A percentile compares a stretch with the other conserved stretches of the same genome.
Evolutionary conservation across 202 grass and related monocot species (phyloP).

Genomic region (Panicum virgatum): DNA sequence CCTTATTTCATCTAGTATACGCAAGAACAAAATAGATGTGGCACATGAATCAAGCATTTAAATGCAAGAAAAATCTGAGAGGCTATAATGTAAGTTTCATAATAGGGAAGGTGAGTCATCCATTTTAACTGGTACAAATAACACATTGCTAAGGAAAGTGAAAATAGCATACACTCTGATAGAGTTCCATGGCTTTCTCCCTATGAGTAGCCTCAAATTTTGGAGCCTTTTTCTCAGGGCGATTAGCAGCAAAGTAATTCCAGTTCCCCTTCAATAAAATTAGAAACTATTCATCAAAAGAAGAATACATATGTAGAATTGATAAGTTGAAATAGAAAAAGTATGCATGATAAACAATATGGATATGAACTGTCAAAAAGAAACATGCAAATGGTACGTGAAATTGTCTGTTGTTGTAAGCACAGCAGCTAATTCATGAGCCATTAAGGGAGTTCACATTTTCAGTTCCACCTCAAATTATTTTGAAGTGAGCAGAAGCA

Average conservation of each 20-base stretch:
- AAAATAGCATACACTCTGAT: slow-evolving; percentile 61
- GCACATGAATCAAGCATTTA: not conserved
- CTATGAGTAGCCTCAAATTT: slow-evolving; percentile 94
- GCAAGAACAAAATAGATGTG: not conserved
- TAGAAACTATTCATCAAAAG: slow-evolving; percentile 10
- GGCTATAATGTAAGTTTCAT: not conserved
- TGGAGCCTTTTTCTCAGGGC: slow-evolving; percentile 90
- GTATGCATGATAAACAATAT: not conserved
- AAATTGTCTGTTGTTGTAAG: not conserved
- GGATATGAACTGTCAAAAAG: not conserved
- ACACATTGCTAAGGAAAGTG: not conserved
- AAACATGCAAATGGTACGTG: not conserved
- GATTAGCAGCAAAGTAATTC: slow-evolving; percentile 96
- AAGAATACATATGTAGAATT: slow-evolving; percentile 22
- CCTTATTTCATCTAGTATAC: not conserved
- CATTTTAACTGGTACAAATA: not conserved
- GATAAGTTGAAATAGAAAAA: not conserved
- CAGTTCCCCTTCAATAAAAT: slow-evolving; percentile 73
- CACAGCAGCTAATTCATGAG: not conserved
- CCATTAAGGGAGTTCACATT: not conserved
- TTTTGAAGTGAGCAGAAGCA: not conserved
- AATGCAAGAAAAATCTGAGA: slow-evolving; percentile 1
- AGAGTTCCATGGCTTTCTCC: slow-evolving; percentile 98
- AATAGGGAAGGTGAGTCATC: not conserved
- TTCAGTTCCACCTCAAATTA: not conserved